phyloP scores from a whole-genome alignment of 768 basidiomycete genomes.

The Pisolithus marmoratus region DNA sequence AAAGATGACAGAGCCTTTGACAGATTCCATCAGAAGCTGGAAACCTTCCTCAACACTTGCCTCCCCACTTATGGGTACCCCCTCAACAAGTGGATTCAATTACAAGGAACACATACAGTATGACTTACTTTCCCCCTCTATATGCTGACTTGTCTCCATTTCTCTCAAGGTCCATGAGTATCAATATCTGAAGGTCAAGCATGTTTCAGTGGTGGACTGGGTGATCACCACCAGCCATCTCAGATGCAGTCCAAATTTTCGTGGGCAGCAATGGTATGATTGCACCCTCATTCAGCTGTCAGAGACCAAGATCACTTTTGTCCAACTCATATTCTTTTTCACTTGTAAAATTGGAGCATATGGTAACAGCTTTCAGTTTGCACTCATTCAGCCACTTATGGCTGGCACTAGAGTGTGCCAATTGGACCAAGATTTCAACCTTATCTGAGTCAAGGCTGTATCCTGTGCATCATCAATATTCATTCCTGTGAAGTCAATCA shows the following conservation, averaged over 20 bases:
- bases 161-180: too few species aligned
- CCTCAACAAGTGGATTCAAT: too few species aligned
- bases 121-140: too few species aligned
- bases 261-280: conserved; percentile 19
- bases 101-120: too few species aligned
- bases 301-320: conserved; percentile 4
- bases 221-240: conserved; percentile 21
- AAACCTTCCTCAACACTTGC: too few species aligned
- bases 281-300: conserved; percentile 18
- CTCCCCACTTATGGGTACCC: too few species aligned
- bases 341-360: conserved; percentile 9
- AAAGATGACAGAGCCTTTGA: too few species aligned
- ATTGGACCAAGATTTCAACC: too few species aligned
- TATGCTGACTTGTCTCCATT: too few species aligned
- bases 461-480: conserved; percentile 9
- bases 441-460: too few species aligned
- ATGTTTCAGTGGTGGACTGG: conserved; percentile 26
- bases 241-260: conserved; percentile 26
- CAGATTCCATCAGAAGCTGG: too few species aligned
- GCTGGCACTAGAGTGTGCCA: not conserved
- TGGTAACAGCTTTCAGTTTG: not conserved
- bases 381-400: conserved; percentile 15
- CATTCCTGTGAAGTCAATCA: conserved; percentile 24
- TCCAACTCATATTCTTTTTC: conserved; percentile 18
- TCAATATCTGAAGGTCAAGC: conserved; percentile 19